phyloP scores from a whole-genome alignment of 345 rosid species.

The Citrus sp. region DNA sequence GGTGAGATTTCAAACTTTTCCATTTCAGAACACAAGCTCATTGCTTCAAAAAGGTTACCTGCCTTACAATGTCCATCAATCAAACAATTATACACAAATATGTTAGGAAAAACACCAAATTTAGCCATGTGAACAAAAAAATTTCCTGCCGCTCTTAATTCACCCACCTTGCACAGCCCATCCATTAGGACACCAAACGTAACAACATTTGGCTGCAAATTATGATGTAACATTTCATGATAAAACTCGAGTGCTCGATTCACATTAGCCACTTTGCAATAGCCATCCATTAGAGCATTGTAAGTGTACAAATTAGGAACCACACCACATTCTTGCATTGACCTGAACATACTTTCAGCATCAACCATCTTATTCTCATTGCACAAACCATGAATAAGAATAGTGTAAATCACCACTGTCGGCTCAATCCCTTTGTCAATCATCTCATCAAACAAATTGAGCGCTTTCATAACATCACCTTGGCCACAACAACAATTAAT shows the following conservation, averaged over 20 bases:
- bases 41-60: conserved; percentile 41
- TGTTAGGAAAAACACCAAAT: conserved; percentile 55
- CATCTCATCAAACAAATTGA: conserved; percentile 47
- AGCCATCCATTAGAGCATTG: conserved; percentile 51
- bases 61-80: conserved; percentile 51
- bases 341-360: conserved; percentile 39
- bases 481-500: conserved; percentile 51
- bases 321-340: conserved; percentile 40
- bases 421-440: conserved; percentile 39
- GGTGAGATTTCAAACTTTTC: conserved; percentile 37
- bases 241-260: conserved; percentile 43
- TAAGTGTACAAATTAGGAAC: conserved; percentile 53
- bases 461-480: conserved; percentile 40
- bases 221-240: conserved; percentile 34
- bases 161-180: conserved; percentile 55
- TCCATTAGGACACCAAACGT: conserved; percentile 50
- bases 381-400: conserved; percentile 50
- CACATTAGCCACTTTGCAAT: conserved; percentile 41
- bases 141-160: conserved; percentile 40
- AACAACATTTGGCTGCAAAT: conserved; percentile 51
- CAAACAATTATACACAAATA: conserved; percentile 51
- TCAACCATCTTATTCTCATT: conserved; percentile 35
- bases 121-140: conserved; percentile 51
- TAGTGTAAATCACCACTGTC: conserved; percentile 50
- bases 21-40: conserved; percentile 48